Evolutionary conservation across 2,329 filamentous ascomycete species (phyloP).

Genomic region (Pezicula rhizophila): DNA sequence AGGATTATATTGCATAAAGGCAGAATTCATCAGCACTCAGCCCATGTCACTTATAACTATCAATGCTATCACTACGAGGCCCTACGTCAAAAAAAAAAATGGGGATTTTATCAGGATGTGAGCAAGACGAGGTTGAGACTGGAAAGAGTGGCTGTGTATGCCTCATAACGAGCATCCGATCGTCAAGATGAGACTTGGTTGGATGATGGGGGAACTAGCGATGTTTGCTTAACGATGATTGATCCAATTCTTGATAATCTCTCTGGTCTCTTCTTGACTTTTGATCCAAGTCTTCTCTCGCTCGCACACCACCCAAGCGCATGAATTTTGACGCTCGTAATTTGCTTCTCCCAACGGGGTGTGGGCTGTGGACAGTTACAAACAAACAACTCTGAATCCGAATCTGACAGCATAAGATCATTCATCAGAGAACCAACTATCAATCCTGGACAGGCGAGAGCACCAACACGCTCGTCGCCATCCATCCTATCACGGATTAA

Average conservation of each 20-base stretch:
- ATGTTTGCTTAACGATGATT: not conserved
- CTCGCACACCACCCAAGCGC: not conserved
- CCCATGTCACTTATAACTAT: constrained; percentile 1
- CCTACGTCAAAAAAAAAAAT: no score
- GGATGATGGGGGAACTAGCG: not conserved
- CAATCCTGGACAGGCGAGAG: not conserved
- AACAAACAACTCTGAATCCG: not conserved
- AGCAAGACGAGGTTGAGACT: not conserved
- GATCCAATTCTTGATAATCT: no score
- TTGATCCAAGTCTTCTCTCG: no score
- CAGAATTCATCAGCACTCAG: not conserved
- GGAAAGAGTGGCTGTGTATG: not conserved
- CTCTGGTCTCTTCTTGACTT: no score
- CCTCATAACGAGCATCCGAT: not conserved
- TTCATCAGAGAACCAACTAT: not conserved
- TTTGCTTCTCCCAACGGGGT: not conserved
- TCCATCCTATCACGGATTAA: no score
- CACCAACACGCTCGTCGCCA: no score
- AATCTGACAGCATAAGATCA: not conserved
- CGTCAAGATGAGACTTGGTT: not conserved
- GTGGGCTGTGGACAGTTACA: not conserved
- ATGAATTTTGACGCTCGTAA: constrained; percentile 1
- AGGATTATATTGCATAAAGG: constrained; percentile 12
- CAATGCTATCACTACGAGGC: no score
- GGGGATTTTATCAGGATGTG: not conserved